Conservation (phyloP, 2,329 filamentous ascomycete species). For the Didymella keratinophila region DNA sequence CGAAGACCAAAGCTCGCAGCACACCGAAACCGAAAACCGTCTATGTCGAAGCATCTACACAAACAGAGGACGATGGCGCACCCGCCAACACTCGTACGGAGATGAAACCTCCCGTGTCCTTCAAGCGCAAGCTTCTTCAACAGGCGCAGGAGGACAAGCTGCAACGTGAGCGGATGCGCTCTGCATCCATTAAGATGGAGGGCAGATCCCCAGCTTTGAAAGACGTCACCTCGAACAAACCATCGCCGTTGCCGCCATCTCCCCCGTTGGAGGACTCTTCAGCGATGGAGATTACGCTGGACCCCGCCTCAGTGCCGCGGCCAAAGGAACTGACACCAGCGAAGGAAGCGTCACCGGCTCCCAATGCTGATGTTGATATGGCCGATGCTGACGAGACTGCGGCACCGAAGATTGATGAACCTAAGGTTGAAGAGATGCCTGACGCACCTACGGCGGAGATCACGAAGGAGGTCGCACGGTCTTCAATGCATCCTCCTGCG, state of each 20-base stretch:
- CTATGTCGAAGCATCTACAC: constrained; percentile 46
- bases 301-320: constrained; percentile 27
- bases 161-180: constrained; percentile 48
- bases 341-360: constrained; percentile 32
- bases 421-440: constrained; percentile 42
- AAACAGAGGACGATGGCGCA: constrained; percentile 39
- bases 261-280: constrained; percentile 35
- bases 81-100: constrained; percentile 18
- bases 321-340: constrained; percentile 36
- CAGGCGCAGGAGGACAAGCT: constrained; percentile 50
- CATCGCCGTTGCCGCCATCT: constrained; percentile 40
- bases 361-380: constrained; percentile 30
- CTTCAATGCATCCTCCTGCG: constrained; percentile 45
- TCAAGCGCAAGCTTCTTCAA: constrained; percentile 49
- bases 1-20: constrained; percentile 48
- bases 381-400: constrained; percentile 22
- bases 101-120: constrained; percentile 45
- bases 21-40: constrained; percentile 42
- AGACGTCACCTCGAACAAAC: constrained; percentile 44
- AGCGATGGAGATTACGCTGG: constrained; percentile 39
- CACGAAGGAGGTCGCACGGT: constrained; percentile 34
- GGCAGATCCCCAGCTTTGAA: constrained; percentile 43
- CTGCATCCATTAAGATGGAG: constrained; percentile 47
- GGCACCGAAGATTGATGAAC: constrained; percentile 42
- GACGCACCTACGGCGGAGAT: constrained; percentile 36